Percentiles rank a stretch among this genome's conserved stretches.
phyloP scores from a whole-genome alignment of 2,329 filamentous ascomycete genomes.

The Alternaria ethzedia region DNA sequence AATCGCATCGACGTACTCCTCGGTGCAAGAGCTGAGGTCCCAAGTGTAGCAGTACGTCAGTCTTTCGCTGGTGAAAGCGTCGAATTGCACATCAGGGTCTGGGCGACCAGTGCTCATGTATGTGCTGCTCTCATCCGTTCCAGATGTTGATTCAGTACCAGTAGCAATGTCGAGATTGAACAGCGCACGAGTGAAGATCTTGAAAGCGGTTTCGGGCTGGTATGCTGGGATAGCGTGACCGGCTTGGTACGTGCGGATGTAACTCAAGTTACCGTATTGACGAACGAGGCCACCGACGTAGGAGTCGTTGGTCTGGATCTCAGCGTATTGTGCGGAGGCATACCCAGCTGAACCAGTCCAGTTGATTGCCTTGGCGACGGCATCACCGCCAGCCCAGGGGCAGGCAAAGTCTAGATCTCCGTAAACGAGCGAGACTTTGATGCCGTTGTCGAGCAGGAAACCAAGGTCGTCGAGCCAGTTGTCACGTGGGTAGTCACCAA shows the following conservation, averaged over 20 bases:
- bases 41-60: slow-evolving; percentile 27
- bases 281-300: slow-evolving; percentile 54
- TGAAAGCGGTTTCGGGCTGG: slow-evolving; percentile 56
- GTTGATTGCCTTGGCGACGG: slow-evolving; percentile 47
- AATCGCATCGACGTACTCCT: slow-evolving; percentile 18
- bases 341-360: slow-evolving; percentile 43
- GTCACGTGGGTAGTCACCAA: slow-evolving; percentile 54
- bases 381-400: slow-evolving; percentile 48
- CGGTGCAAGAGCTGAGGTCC: slow-evolving; percentile 18
- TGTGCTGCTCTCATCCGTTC: slow-evolving; percentile 1
- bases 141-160: slow-evolving; percentile 36
- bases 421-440: slow-evolving; percentile 27
- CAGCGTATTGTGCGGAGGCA: slow-evolving; percentile 37
- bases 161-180: slow-evolving; percentile 55
- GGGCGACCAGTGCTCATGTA: slow-evolving; percentile 20
- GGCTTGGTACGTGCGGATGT: slow-evolving; percentile 47
- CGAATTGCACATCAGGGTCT: slow-evolving; percentile 20
- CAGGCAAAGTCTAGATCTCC: slow-evolving; percentile 43
- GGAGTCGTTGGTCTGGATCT: slow-evolving; percentile 44
- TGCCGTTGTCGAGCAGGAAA: slow-evolving; percentile 57
- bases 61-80: slow-evolving; percentile 5
- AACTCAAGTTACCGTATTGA: slow-evolving; percentile 48
- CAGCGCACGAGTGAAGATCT: slow-evolving; percentile 57
- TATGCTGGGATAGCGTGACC: slow-evolving; percentile 52
- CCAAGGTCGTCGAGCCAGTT: slow-evolving; percentile 52